A percentile compares a stretch with the other conserved stretches of the same genome.
phyloP scores from a whole-genome alignment of 805 yeast species.

The Nakazawaea peltata region DNA sequence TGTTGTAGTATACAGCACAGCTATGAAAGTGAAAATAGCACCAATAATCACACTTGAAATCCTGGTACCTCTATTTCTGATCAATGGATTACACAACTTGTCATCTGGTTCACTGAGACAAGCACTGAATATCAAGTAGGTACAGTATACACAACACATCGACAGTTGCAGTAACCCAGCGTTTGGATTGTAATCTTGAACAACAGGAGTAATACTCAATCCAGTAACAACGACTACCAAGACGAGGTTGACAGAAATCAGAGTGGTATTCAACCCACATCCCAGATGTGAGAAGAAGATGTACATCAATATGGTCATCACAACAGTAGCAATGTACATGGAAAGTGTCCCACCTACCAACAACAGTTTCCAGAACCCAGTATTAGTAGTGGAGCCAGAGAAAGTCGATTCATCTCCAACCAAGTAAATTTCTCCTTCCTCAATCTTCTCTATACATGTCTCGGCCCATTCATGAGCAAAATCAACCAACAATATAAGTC shows the following conservation, averaged over 20 bases:
- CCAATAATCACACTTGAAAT: constrained; percentile 84
- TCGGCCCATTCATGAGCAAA: constrained; percentile 99
- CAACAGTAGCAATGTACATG: constrained; percentile 72
- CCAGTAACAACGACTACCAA: constrained; percentile 57
- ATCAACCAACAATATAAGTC: constrained; percentile 84
- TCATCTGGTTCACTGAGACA: constrained; percentile 97
- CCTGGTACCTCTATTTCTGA: constrained; percentile 84
- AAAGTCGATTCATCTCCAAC: constrained; percentile 31
- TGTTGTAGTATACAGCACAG: constrained; percentile 95
- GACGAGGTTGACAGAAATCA: constrained; percentile 69
- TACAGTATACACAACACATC: constrained; percentile 90
- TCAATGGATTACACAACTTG: constrained; percentile 81
- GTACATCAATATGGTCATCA: constrained; percentile 73
- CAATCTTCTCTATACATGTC: constrained; percentile 84
- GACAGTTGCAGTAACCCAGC: constrained; percentile 96
- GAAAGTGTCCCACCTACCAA: constrained; percentile 79
- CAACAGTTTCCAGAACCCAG: constrained; percentile 68
- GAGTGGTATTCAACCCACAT: constrained; percentile 85
- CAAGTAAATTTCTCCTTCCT: constrained; percentile 54
- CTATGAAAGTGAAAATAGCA: constrained; percentile 87
- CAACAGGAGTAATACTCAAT: constrained; percentile 69
- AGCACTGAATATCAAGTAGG: constrained; percentile 85
- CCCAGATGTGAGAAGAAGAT: constrained; percentile 73
- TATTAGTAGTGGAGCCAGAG: constrained; percentile 29
- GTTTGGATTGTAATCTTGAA: constrained; percentile 89